Base-by-base conservation (phyloP, 192 early-diverging fungal genomes). In the Chytriomyces sp. region DNA sequence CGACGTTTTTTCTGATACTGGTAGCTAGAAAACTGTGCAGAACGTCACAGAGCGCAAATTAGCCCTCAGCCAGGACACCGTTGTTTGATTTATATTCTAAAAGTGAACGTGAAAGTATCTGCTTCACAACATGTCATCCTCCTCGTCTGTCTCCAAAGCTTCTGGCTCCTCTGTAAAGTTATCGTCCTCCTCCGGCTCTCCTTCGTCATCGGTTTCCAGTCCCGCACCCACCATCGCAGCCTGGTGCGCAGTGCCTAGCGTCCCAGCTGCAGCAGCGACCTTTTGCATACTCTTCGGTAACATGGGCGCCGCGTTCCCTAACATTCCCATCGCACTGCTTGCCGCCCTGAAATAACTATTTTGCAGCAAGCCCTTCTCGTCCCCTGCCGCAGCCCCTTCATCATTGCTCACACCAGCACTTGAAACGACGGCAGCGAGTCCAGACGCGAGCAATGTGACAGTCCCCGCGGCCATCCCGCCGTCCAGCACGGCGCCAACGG, bases 401-500 rank as follows among this genome's bases (percentile, higher is more conserved):
- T 8, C 25, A 4, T 31, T 5, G 38, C 37, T 3, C 12, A 34
- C 33, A 22, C 7, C 60, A 71, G 38, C 65, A 1, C 55, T 64
- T 22, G 69, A 31, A n/a, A 12, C 19, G 26, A 6, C 25, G 14
- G 33, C 26, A 77, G 73, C 77, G 12, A 78, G 19, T 6, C 77
- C 77, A 6, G 74, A 70, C 19, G 66, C 77, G 3, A 78, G 31
- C 31, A 78, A 59, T 10, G 68, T 64, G 10, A 62, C 67, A 22
- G 64, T 69, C n/a, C 73, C 77, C 7, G 77, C 77, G 5, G 76
- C 77, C 10, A 72, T 26, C 8, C 74, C 77, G 10, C 75, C 77
- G 25, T 78, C 77, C 67, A 78, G 6, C 2, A 70, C 72, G 10
- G 77, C 74, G 22, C 40, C 68, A 38, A 78, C 33, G 39, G 74